Percentiles rank a stretch among this genome's conserved stretches.
phyloP scores from a whole-genome alignment of 1,139 yeast genomes.

The Yamadazyma taylorii region DNA sequence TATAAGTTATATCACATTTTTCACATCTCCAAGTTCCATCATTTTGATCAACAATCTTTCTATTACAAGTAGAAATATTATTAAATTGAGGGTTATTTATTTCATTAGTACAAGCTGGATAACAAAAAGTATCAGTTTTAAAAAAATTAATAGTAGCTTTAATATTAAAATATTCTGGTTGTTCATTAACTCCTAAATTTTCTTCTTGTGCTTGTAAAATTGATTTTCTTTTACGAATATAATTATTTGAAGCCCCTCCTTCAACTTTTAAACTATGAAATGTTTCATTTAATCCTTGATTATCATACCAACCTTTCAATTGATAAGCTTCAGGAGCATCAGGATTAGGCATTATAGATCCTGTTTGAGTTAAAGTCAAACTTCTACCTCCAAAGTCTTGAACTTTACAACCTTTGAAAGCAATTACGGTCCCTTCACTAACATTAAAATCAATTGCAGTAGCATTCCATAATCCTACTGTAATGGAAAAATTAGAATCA shows the following conservation, averaged over 20 bases:
- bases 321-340: constrained; percentile 85
- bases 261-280: constrained; percentile 63
- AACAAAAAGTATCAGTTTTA: constrained; percentile 74
- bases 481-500: constrained; percentile 72
- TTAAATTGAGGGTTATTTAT: constrained; percentile 19
- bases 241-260: constrained; percentile 25
- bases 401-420: constrained; percentile 87
- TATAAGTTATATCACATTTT: constrained; percentile 71
- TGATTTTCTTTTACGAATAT: constrained; percentile 55
- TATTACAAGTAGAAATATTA: constrained; percentile 57
- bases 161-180: constrained; percentile 73
- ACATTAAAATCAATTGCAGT: constrained; percentile 73
- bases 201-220: constrained; percentile 67
- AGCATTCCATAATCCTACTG: constrained; percentile 89
- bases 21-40: constrained; percentile 93
- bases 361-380: constrained; percentile 76
- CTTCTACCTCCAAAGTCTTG: constrained; percentile 89
- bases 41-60: constrained; percentile 73
- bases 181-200: constrained; percentile 70
- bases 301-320: constrained; percentile 94
- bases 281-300: constrained; percentile 62
- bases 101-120: constrained; percentile 79
- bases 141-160: constrained; percentile 75
- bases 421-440: constrained; percentile 85
- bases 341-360: constrained; percentile 76